Evolutionary conservation across 2,329 filamentous ascomycete genomes (phyloP).

Genomic region (Beauveria pseudobassiana): DNA sequence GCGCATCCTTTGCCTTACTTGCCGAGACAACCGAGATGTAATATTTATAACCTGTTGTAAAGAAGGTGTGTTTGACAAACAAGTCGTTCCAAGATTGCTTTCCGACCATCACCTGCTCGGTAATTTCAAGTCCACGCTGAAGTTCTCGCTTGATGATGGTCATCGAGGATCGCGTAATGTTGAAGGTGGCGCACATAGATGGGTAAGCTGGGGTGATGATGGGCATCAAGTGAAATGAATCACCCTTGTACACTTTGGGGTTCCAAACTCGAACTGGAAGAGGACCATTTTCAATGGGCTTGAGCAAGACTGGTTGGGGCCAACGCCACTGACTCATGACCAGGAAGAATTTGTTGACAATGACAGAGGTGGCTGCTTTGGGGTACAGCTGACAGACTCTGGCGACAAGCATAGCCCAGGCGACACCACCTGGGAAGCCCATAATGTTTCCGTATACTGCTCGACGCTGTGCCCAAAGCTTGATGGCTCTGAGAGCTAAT

Average conservation of each 20-base stretch:
- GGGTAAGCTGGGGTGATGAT: conserved; percentile 97
- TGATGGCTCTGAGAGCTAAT: conserved; percentile 82
- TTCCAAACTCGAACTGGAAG: conserved; percentile 89
- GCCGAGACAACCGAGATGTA: conserved; percentile 84
- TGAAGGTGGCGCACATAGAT: conserved; percentile 96
- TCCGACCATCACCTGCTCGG: conserved; percentile 70
- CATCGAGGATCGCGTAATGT: conserved; percentile 81
- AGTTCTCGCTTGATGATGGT: conserved; percentile 78
- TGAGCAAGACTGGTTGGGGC: conserved; percentile 88
- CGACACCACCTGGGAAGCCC: conserved; percentile 92
- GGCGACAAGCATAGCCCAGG: conserved; percentile 96
- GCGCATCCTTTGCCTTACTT: conserved; percentile 74
- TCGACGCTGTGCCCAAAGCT: conserved; percentile 89
- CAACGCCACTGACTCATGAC: conserved; percentile 89
- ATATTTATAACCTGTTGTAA: conserved; percentile 88
- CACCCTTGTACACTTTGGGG: conserved; percentile 73
- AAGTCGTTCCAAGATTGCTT: conserved; percentile 78
- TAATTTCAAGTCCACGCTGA: conserved; percentile 66
- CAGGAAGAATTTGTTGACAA: conserved; percentile 90
- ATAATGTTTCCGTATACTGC: conserved; percentile 95
- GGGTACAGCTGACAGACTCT: conserved; percentile 95
- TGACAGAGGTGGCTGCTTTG: conserved; percentile 77
- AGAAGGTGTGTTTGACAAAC: conserved; percentile 87
- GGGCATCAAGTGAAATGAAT: conserved; percentile 88
- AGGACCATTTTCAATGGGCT: conserved; percentile 75